Evolutionary conservation across 306 rosid species (phyloP), one percentile per base, ranked within the genome.

Genomic region (Cicer chorassanicum): DNA sequence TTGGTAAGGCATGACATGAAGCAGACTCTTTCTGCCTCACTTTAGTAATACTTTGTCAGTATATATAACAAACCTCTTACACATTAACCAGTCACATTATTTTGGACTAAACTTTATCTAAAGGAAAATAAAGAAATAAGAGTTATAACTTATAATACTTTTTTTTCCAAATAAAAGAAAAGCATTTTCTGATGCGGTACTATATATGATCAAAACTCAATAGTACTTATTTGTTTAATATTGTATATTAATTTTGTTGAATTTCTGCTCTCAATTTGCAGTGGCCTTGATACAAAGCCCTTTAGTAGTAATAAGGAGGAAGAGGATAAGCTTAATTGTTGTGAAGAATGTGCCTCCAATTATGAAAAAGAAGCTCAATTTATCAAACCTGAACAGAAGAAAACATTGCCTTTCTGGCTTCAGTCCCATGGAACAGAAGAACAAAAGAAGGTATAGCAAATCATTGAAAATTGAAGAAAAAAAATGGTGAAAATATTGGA

Each of bases 401-500:
- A 88, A 66, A 80, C 77, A 65, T 68, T 95, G 83, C 98, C 98
- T 74, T 74, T 90, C 70, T 95, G 99, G 99, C 93, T 95, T 75
- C 99, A 86, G 79, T 86, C 92, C 60, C 90, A 87, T 62, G 86
- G 78, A 77, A 70, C 88, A 1, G 81, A 88, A 82, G 64, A 73
- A 62, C 82, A 77, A 71, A 96, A 83, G 24, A 88, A 88, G 98
- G 98, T 93, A 24, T 24, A 79, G 34, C 60, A 74, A 82, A 72
- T 64, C 15, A 42, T 65, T n/a, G n/a, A n/a, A n/a, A n/a, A n/a
- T n/a, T n/a, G n/a, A n/a, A n/a, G n/a, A n/a, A n/a, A n/a, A n/a
- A n/a, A 24, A 24, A 24, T 24, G 29, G 29, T 24, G 29, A 24
- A 24, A 24, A 24, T 24, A 2, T 24, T 24, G 29, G 29, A 21